These are phyloP conservation scores for Aspergillus texensis DNA, from an alignment of 2,329 filamentous ascomycete genomes.

Conservation along the genomic window DNA sequence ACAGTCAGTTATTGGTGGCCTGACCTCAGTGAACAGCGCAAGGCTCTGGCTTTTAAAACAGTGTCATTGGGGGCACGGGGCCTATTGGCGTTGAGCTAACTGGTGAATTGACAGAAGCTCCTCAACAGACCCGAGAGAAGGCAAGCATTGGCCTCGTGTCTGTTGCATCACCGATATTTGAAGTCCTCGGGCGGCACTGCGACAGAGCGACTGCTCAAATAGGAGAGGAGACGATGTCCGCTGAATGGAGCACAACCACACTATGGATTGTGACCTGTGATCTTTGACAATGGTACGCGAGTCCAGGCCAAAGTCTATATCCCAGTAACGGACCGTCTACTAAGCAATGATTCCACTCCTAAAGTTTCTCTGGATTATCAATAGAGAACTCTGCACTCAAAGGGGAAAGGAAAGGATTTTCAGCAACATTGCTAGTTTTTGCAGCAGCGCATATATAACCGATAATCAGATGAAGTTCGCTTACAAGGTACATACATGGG, in stretches of 20 bases:
- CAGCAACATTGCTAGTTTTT: background rate
- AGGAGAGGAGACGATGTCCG: background rate
- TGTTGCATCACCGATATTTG: background rate
- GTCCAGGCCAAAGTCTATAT: background rate
- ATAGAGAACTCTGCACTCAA: background rate
- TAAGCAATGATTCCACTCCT: background rate
- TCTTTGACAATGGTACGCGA: background rate
- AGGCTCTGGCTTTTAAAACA: background rate
- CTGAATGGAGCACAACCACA: background rate
- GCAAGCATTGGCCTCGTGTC: background rate
- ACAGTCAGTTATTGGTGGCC: background rate
- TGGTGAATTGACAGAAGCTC: background rate
- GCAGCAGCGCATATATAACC: background rate
- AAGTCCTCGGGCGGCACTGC: background rate
- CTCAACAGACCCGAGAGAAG: background rate
- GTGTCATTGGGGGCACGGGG: background rate
- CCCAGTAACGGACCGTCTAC: background rate
- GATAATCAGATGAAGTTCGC: background rate
- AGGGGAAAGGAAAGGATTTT: background rate
- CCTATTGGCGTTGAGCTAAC: background rate
- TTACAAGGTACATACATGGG: background rate
- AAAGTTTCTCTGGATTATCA: background rate
- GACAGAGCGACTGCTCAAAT: background rate
- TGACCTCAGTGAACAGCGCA: background rate
- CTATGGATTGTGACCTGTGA: background rate